Base-by-base conservation (phyloP, 768 basidiomycete genomes). In the Asterophora lycoperdoides region DNA sequence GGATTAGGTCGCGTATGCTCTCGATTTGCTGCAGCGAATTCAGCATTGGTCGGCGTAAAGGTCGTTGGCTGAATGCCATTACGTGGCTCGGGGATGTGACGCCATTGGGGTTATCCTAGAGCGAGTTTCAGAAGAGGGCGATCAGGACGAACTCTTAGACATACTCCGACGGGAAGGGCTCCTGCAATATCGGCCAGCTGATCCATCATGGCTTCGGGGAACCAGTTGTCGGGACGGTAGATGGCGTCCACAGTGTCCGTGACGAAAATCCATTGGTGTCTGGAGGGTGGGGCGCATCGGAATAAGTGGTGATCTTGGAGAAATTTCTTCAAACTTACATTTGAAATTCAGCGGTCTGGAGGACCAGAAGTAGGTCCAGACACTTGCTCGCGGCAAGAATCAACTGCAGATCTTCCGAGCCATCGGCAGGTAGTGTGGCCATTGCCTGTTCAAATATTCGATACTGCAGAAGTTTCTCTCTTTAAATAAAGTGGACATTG, bases 231-330 rank as follows among this genome's bases (percentile, higher is more conserved):
- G 0, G 93, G 89, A 14, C 83, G 85, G 67, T 92, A 93, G 29
- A 93, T 79, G 0, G 95, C 93, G 59, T 98, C 96, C 5, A 94
- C 90, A 0, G 95, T 98, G 65, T 99, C 95, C 2, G 93, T 96
- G 36, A 97, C 83, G 65, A 98, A 99, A 60, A 96, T 89, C 95
- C 96, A 99, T 72, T 99, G 93, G 64, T 98, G 89, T 63, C 87
- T 90, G 6, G 23, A 23, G 23, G 23, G 23, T 6, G 23, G 23
- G 56, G n/a, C n/a, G n/a, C 15, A 36, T 36, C 4, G 11, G 41
- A 60, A 8, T 63, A 46, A 46, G 41, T 42, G 43, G 38, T 9
- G 13, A 11, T 13, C 5, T 29, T 4, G 32, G 9, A 51, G 10
- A 8, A 37, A 23, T 26, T 28, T 51, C 18, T 35, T 15, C 43